phyloP scores from a whole-genome alignment of 2,329 filamentous ascomycete species.

The Proliferodiscus dingleyae region DNA sequence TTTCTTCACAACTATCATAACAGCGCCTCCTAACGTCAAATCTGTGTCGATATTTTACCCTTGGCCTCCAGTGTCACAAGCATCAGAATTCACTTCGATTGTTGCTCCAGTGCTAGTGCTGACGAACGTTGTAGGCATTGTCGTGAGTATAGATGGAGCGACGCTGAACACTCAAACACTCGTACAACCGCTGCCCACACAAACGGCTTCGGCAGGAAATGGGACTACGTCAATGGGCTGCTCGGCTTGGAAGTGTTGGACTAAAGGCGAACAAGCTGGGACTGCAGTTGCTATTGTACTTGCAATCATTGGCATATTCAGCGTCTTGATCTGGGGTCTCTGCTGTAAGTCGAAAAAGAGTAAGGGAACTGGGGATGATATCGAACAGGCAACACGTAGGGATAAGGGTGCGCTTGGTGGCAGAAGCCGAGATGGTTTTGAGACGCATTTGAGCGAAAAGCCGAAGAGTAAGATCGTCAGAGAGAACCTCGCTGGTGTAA shows the following conservation, averaged over 20 bases:
- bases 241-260: slow-evolving; percentile 12
- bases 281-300: slow-evolving; percentile 1
- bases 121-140: slow-evolving; percentile 14
- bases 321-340: slow-evolving; percentile 2
- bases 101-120: slow-evolving; percentile 11
- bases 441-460: no score
- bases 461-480: no score
- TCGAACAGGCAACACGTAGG: neutral
- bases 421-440: neutral
- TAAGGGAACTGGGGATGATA: neutral
- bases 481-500: no score
- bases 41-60: slow-evolving; percentile 11
- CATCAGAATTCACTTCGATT: slow-evolving; percentile 6
- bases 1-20: slow-evolving; percentile 13
- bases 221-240: neutral
- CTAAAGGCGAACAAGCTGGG: slow-evolving; percentile 1
- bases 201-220: neutral
- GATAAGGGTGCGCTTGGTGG: neutral
- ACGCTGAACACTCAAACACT: slow-evolving; percentile 12
- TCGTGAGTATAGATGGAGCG: slow-evolving; percentile 4
- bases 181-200: slow-evolving; percentile 1
- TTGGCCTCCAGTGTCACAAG: neutral
- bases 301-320: neutral
- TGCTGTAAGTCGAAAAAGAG: slow-evolving; percentile 2
- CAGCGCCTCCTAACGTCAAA: neutral